Base-by-base conservation (phyloP, 73 alveolate species). In the Tetrahymena borealis region DNA sequence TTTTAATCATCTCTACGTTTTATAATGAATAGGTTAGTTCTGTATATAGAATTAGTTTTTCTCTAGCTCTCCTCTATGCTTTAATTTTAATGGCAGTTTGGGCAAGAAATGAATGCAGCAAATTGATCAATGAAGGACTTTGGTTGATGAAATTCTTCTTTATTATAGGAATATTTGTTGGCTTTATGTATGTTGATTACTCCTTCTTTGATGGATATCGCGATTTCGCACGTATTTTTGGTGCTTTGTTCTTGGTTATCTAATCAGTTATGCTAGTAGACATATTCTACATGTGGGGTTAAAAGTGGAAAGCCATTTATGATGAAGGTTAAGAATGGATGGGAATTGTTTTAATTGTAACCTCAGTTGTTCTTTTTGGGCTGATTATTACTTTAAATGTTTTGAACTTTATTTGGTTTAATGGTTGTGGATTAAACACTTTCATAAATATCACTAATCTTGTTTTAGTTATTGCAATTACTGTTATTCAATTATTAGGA, bases 281-380 rank as follows among this genome's bases (percentile, higher is more conserved):
- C 79, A 92, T 93, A 16, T 93, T 93, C 79, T 93, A 93, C 79
- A 41, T 93, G n/a, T 93, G 95, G 95, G 95, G 95, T 39, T 35
- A 79, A 79, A 31, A 42, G 35, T 93, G 95, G 95, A 93, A 79
- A 16, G 78, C 39, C 7, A 39, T 78, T 18, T 93, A 93, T 93
- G 95, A 93, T 79, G 93, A 93, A 15, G 93, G 93, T 60, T 90
- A 90, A 39, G 93, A 93, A 33, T 93, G 91, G 33, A 93, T 93
- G 95, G 78, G 39, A 40, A 39, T 60, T 15, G 33, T 93, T 4
- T 37, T 93, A 8, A 93, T 93, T 18, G 90, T 40, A 1, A 93
- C 93, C 0, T 39, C 95, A 1, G 36, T 78, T 7, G 79, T 41
- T 85, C 78, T 93, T 38, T 93, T 79, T 93, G 95, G 95, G 7